Base-by-base conservation (phyloP, 1,139 yeast species). In the Diutina ranongensis region DNA sequence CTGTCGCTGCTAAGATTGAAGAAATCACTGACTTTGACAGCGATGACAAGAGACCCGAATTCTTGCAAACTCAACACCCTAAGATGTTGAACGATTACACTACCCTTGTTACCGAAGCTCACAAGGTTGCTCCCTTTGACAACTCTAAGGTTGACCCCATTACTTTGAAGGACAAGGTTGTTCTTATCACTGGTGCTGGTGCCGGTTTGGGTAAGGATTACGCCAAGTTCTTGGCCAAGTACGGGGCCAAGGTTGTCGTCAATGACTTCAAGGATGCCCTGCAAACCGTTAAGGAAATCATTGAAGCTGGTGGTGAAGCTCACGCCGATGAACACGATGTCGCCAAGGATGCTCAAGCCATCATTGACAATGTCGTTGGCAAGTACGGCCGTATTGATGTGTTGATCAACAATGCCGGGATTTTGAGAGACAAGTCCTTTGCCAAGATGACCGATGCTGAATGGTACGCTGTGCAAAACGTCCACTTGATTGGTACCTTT, bases 231-330 rank as follows among this genome's bases (percentile, higher is more conserved):
- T 80, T 84, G 59, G 97, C 94, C 49, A 83, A 76, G 62, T 84
- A 86, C 54, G 97, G 97, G 51, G 97, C 97, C 42, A 88, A 84
- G 68, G 94, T 92, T 52, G 95, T 92, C 44, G 94, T 92, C 44
- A 92, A 92, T 60, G 97, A 92, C 62, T 82, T 89, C 55, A 83
- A 74, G 55, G 82, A 81, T 57, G 88, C 97, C 5, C 65, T 74
- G 45, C 64, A 70, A 40, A 88, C 84, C 46, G 96, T 87, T 31
- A 74, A 78, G 31, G 95, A 87, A 63, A 85, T 92, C 59, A 80
- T 73, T 61, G 61, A 65, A 40, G 83, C 85, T 22, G 94, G 94
- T 48, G 88, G 83, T 52, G 77, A 72, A 50, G 97, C 97, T 21
- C 85, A 87, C 50, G 86, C 83, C 44, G 94, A 87, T 58, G 71